Evolutionary conservation across 2,329 filamentous ascomycete genomes (phyloP).

Genomic region (Diaporthe citriasiana): DNA sequence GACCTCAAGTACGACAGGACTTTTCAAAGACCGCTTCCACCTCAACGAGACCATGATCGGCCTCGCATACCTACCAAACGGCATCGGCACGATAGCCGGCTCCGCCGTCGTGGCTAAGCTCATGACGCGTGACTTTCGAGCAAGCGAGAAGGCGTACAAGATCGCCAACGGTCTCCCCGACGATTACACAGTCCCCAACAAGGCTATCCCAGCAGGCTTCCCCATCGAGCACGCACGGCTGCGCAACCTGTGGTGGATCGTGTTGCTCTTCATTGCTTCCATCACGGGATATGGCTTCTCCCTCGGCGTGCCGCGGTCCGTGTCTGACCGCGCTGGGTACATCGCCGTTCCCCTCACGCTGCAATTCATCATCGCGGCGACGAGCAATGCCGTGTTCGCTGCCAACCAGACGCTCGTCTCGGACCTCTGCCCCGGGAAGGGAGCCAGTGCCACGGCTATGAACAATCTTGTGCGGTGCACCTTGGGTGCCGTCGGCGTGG

Average conservation of each 20-base stretch:
- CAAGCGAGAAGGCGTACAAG: constrained; percentile 49
- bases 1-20: constrained; percentile 56
- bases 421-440: constrained; percentile 50
- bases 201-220: constrained; percentile 54
- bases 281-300: constrained; percentile 54
- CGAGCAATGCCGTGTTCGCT: constrained; percentile 55
- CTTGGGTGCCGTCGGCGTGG: constrained; percentile 50
- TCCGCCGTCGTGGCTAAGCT: constrained; percentile 57
- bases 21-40: constrained; percentile 51
- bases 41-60: constrained; percentile 47
- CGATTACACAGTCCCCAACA: constrained; percentile 46
- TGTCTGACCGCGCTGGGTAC: constrained; percentile 44
- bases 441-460: constrained; percentile 51
- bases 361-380: constrained; percentile 54
- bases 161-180: constrained; percentile 48
- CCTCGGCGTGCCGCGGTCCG: constrained; percentile 41
- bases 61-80: constrained; percentile 48
- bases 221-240: constrained; percentile 59
- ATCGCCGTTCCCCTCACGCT: constrained; percentile 48
- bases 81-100: constrained; percentile 58
- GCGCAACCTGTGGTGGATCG: constrained; percentile 57
- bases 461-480: constrained; percentile 53
- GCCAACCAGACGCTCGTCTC: constrained; percentile 52
- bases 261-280: constrained; percentile 52
- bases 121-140: constrained; percentile 56